These are phyloP conservation scores for Stachybotrys echinatus DNA, from an alignment of 2,329 filamentous ascomycete genomes.

Conservation along the genomic window DNA sequence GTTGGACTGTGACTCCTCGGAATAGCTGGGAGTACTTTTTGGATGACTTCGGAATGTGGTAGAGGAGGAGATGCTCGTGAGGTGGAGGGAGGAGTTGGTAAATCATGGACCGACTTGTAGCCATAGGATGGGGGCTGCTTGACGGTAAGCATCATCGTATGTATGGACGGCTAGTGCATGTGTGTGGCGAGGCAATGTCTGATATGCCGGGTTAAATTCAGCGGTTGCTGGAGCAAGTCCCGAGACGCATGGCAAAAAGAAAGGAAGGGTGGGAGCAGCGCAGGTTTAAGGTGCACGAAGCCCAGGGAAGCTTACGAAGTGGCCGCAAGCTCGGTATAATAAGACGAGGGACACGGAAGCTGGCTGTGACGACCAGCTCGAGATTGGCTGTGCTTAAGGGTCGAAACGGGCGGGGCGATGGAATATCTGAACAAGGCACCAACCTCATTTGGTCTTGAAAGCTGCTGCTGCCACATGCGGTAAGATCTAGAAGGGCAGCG, in stretches of 20 bases:
- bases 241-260: conserved; percentile 3
- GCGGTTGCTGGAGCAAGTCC: not conserved
- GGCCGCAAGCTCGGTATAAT: conserved; percentile 1
- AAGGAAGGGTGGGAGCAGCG: conserved; percentile 6
- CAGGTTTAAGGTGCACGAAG: not conserved
- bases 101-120: conserved; percentile 57
- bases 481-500: not conserved
- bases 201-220: not conserved
- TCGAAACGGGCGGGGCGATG: conserved; percentile 34
- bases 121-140: conserved; percentile 55
- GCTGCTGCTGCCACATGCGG: conserved; percentile 8
- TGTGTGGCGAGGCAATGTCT: conserved; percentile 4
- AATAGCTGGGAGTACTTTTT: conserved; percentile 32
- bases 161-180: conserved; percentile 21
- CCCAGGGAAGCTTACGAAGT: not conserved
- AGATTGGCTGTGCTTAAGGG: conserved; percentile 24
- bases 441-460: conserved; percentile 38
- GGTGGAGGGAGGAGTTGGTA: conserved; percentile 52
- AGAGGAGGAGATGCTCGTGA: conserved; percentile 51
- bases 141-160: conserved; percentile 54
- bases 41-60: conserved; percentile 40
- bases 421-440: conserved; percentile 34
- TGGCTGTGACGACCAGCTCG: conserved; percentile 43
- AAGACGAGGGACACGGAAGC: conserved; percentile 23
- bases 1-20: conserved; percentile 41